Evolutionary conservation across 208 protist species (phyloP).

Genomic region (Crithidia sp.): DNA sequence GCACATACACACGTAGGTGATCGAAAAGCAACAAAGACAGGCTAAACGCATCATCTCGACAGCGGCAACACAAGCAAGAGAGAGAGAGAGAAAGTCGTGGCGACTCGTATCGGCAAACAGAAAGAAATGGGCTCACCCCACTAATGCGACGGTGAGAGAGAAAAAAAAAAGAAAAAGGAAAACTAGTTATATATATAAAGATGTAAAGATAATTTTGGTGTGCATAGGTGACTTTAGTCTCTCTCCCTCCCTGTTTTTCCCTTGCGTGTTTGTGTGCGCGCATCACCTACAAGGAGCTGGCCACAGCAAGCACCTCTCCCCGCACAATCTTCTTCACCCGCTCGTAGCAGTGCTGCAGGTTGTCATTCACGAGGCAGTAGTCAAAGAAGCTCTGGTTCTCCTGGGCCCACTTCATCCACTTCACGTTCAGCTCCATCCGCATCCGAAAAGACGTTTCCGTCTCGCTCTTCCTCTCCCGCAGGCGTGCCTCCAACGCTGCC

Average conservation of each 20-base stretch:
- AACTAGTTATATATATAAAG: no score
- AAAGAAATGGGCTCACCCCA: no score
- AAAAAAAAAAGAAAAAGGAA: no score
- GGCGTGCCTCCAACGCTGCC: conserved; percentile 65
- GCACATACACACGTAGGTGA: no score
- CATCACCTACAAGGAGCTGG: conserved; percentile 30
- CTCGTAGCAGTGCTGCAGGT: conserved; percentile 60
- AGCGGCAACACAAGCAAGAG: no score
- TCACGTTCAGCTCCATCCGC: conserved; percentile 53
- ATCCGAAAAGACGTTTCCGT: conserved; percentile 64
- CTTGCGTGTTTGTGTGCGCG: background rate
- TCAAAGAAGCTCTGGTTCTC: conserved; percentile 69
- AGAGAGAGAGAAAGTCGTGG: no score
- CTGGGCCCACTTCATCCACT: conserved; percentile 67
- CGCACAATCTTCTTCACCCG: conserved; percentile 45
- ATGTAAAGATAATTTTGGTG: no score
- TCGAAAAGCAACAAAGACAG: no score
- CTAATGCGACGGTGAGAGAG: no score
- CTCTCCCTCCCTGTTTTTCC: background rate
- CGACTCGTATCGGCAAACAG: no score
- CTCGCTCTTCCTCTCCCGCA: conserved; percentile 86
- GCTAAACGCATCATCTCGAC: no score
- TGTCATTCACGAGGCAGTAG: conserved; percentile 76
- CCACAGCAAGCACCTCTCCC: conserved; percentile 26
- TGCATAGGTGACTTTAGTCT: background rate